Evolutionary conservation across 345 rosid genomes (phyloP).

Genomic region (Salix dunnii): DNA sequence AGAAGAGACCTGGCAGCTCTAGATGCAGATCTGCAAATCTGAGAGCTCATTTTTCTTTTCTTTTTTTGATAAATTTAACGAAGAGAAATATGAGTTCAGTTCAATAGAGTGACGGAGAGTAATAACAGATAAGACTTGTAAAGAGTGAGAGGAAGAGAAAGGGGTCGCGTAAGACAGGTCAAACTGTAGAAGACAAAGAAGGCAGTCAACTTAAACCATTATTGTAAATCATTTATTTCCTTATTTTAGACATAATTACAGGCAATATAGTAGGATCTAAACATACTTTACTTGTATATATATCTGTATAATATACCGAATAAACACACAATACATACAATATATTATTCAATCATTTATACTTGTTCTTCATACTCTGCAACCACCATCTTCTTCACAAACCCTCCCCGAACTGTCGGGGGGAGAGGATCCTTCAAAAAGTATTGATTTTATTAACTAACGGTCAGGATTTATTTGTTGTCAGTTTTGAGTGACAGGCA

Average conservation of each 20-base stretch:
- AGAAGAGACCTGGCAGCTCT: constrained; percentile 73
- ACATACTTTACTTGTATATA: too few species aligned
- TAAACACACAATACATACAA: too few species aligned
- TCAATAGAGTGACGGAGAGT: not conserved
- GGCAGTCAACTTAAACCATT: too few species aligned
- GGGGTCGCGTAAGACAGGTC: not conserved
- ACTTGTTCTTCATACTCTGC: too few species aligned
- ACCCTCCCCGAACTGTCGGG: not conserved
- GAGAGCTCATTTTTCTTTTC: constrained; percentile 55
- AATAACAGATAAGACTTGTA: not conserved
- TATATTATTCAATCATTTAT: too few species aligned
- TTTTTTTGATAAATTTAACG: not conserved
- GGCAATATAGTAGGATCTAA: too few species aligned
- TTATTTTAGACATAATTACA: too few species aligned
- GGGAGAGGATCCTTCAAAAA: not conserved
- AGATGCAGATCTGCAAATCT: constrained; percentile 72
- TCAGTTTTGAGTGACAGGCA: too few species aligned
- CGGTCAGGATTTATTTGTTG: not conserved
- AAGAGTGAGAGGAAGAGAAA: not conserved
- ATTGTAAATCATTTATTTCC: too few species aligned
- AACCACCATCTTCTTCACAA: too few species aligned
- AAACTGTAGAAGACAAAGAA: too few species aligned
- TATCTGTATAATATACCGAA: too few species aligned
- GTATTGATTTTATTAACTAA: not conserved
- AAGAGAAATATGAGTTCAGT: not conserved